Percentiles rank a stretch among this genome's conserved stretches.
phyloP scores from a whole-genome alignment of 768 basidiomycete species.

The Termitomyces sp. region DNA sequence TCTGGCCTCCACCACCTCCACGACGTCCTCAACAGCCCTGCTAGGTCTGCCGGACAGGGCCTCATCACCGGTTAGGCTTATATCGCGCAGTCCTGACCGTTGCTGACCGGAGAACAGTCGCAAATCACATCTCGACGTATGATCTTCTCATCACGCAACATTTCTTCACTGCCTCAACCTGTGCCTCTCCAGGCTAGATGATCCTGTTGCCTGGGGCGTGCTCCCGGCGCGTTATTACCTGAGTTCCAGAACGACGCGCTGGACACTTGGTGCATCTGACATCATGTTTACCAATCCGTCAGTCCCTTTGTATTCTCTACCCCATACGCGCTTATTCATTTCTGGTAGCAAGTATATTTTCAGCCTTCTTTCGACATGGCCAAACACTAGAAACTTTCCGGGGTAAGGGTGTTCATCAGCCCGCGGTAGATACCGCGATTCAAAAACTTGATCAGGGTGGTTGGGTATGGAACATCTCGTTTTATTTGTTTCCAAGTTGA shows the following conservation, averaged over 20 bases:
- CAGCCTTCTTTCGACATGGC: conserved; percentile 82
- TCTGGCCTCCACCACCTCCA: conserved; percentile 66
- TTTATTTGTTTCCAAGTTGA: not conserved
- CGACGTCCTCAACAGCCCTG: conserved; percentile 52
- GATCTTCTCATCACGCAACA: conserved; percentile 26
- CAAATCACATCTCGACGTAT: conserved; percentile 93
- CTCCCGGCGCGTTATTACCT: conserved; percentile 67
- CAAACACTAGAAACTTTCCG: conserved; percentile 93
- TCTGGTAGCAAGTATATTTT: conserved; percentile 62
- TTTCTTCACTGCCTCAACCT: conserved; percentile 7
- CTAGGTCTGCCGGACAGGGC: conserved; percentile 53
- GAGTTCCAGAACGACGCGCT: conserved; percentile 63
- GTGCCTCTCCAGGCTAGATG: conserved; percentile 61
- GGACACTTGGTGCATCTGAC: conserved; percentile 91
- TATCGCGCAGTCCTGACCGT: not conserved
- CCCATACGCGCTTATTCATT: conserved; percentile 10
- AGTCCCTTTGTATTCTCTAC: conserved; percentile 27
- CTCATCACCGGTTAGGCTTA: conserved; percentile 64
- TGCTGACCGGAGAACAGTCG: conserved; percentile 47
- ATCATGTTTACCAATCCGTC: conserved; percentile 94
- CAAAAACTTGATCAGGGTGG: conserved; percentile 75
- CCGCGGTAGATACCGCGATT: conserved; percentile 82
- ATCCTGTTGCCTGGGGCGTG: conserved; percentile 85
- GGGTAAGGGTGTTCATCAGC: conserved; percentile 87
- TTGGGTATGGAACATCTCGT: conserved; percentile 62